phyloP scores from a whole-genome alignment of 164 flowering plant species.

The Pachysandra terminalis region DNA sequence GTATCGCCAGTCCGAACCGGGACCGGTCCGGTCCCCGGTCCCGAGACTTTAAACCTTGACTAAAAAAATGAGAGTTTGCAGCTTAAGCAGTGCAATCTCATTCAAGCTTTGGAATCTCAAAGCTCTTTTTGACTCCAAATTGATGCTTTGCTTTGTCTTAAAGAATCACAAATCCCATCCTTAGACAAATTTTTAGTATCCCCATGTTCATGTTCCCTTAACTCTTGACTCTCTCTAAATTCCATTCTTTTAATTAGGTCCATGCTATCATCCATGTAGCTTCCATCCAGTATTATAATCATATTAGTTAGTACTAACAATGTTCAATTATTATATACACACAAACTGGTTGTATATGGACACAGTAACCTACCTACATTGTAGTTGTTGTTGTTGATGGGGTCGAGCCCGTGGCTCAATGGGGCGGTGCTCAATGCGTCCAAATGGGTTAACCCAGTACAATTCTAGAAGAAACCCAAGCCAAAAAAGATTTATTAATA shows the following conservation, averaged over 20 bases:
- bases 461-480: too few species aligned
- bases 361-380: too few species aligned
- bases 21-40: too few species aligned
- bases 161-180: slow-evolving; percentile 7
- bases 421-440: slow-evolving; percentile 44
- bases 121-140: not conserved
- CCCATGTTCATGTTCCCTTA: slow-evolving; percentile 24
- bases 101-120: slow-evolving; percentile 9
- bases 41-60: too few species aligned
- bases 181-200: slow-evolving; percentile 16
- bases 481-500: slow-evolving; percentile 12
- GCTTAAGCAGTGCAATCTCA: slow-evolving; percentile 3
- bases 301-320: not conserved
- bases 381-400: not conserved
- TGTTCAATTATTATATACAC: too few species aligned
- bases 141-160: not conserved
- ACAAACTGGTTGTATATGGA: too few species aligned
- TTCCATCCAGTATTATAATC: slow-evolving; percentile 1
- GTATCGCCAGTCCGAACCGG: too few species aligned
- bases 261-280: not conserved
- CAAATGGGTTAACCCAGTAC: slow-evolving; percentile 14
- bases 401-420: slow-evolving; percentile 40
- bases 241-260: slow-evolving; percentile 15
- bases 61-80: not conserved
- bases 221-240: slow-evolving; percentile 4